Evolutionary conservation across 371 early-diverging fungal species (phyloP).

Genomic region (Apophysomyces ossiformis): DNA sequence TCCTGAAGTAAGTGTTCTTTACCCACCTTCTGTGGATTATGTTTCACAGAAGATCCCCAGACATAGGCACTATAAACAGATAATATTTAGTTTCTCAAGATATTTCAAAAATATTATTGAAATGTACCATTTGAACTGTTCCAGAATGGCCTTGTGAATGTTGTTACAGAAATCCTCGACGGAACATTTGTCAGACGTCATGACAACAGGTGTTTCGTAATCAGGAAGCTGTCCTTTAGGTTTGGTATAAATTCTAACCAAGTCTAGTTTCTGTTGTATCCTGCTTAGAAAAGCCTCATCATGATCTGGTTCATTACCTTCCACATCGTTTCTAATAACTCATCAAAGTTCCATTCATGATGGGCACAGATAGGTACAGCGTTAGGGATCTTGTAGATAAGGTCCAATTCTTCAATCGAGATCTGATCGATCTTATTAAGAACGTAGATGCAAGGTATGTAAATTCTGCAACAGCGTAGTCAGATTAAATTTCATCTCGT

Average conservation of each 20-base stretch:
- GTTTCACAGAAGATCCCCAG: conserved; percentile 99
- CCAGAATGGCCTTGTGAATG: conserved; percentile 96
- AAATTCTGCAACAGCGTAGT: conserved; percentile 42
- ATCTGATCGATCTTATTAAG: conserved; percentile 97
- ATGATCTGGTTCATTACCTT: conserved; percentile 36
- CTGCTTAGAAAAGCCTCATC: not conserved
- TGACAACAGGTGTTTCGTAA: conserved; percentile 96
- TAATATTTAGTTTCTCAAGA: not conserved
- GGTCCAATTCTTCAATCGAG: conserved; percentile 90
- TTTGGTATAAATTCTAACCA: conserved; percentile 94
- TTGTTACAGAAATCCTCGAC: conserved; percentile 98
- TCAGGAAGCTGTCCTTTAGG: conserved; percentile 99
- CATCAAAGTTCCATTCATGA: conserved; percentile 99
- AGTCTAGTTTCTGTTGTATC: conserved; percentile 63
- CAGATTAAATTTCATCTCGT: not conserved
- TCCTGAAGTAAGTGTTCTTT: conserved; percentile 94
- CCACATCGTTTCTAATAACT: conserved; percentile 96
- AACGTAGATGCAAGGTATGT: conserved; percentile 89
- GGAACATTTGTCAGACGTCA: conserved; percentile 74
- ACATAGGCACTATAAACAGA: conserved; percentile 79
- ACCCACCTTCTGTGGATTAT: conserved; percentile 99
- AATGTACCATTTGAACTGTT: conserved; percentile 90
- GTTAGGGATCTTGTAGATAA: conserved; percentile 98
- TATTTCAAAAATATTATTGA: not conserved
- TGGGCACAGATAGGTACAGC: conserved; percentile 97